Evolutionary conservation across 148 eudicot genomes (phyloP).

Genomic region (Fagopyrum esculentum): DNA sequence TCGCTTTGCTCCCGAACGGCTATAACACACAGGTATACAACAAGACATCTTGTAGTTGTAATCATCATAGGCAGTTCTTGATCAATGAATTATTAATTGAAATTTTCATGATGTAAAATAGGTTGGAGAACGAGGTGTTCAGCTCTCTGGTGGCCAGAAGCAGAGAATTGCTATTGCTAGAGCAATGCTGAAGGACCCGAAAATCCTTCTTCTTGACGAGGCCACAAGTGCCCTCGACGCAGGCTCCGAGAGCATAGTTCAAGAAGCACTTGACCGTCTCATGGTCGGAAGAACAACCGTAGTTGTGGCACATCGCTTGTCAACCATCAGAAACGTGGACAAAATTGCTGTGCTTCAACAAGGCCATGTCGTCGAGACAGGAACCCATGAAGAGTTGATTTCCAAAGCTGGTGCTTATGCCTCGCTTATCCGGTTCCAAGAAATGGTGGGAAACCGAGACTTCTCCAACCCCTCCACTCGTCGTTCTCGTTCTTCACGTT

Average conservation of each 20-base stretch:
- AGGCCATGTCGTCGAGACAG: conserved; percentile 89
- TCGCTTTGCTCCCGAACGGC: conserved; percentile 89
- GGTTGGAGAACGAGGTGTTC: conserved; percentile 98
- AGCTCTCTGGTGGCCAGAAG: conserved; percentile 96
- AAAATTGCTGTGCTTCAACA: conserved; percentile 88
- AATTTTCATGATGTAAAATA: conserved; percentile 4
- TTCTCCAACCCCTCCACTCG: conserved; percentile 86
- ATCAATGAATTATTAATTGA: too few relatives aligned
- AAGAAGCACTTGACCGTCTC: conserved; percentile 95
- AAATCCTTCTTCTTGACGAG: conserved; percentile 92
- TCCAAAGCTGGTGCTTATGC: conserved; percentile 85
- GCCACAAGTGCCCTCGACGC: conserved; percentile 99
- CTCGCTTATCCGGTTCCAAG: conserved; percentile 88
- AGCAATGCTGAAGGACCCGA: conserved; percentile 96
- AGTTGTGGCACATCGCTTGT: conserved; percentile 95
- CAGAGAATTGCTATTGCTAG: conserved; percentile 98
- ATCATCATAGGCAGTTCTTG: too few relatives aligned
- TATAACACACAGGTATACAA: conserved; percentile 84
- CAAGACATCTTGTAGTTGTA: too few relatives aligned
- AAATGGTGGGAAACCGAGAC: conserved; percentile 92
- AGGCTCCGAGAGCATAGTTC: conserved; percentile 92
- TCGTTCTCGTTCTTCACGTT: conserved; percentile 66
- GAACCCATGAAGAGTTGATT: conserved; percentile 87
- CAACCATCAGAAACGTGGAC: conserved; percentile 90
- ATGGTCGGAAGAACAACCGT: conserved; percentile 97